Evolutionary conservation across 2,329 filamentous ascomycete species (phyloP).

Genomic region (Aureobasidium sp.): DNA sequence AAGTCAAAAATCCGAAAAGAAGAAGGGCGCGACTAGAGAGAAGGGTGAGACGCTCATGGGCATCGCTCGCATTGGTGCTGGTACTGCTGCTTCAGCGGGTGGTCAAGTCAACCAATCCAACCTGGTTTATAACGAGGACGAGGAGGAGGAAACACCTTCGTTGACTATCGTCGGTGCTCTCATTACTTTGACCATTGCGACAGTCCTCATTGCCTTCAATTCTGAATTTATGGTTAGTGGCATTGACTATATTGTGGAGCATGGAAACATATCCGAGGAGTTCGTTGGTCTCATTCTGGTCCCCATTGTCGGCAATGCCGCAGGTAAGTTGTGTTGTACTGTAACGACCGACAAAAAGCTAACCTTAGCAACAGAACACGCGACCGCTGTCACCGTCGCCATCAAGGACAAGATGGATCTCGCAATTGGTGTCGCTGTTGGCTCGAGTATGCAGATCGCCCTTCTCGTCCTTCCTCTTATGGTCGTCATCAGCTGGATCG

Average conservation of each 20-base stretch:
- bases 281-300: constrained; percentile 59
- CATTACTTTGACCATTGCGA: constrained; percentile 62
- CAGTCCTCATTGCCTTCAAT: constrained; percentile 72
- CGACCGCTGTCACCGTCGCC: constrained; percentile 53
- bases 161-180: constrained; percentile 67
- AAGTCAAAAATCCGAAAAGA: constrained; percentile 67
- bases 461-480: constrained; percentile 54
- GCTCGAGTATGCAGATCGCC: constrained; percentile 59
- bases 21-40: constrained; percentile 37
- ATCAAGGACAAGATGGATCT: constrained; percentile 63
- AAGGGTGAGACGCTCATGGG: constrained; percentile 44
- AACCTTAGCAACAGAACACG: constrained; percentile 42
- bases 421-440: constrained; percentile 59
- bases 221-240: constrained; percentile 58
- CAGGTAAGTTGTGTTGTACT: neutral
- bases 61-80: constrained; percentile 47
- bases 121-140: constrained; percentile 34
- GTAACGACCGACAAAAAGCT: neutral
- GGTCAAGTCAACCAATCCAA: constrained; percentile 45
- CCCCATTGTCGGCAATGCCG: constrained; percentile 56
- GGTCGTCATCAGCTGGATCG: constrained; percentile 56
- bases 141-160: constrained; percentile 65
- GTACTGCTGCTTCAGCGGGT: constrained; percentile 43
- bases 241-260: constrained; percentile 48
- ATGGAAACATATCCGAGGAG: constrained; percentile 45